Base-by-base conservation (phyloP, 352 stramenopile species). In the Globisporangium camurandrum region DNA sequence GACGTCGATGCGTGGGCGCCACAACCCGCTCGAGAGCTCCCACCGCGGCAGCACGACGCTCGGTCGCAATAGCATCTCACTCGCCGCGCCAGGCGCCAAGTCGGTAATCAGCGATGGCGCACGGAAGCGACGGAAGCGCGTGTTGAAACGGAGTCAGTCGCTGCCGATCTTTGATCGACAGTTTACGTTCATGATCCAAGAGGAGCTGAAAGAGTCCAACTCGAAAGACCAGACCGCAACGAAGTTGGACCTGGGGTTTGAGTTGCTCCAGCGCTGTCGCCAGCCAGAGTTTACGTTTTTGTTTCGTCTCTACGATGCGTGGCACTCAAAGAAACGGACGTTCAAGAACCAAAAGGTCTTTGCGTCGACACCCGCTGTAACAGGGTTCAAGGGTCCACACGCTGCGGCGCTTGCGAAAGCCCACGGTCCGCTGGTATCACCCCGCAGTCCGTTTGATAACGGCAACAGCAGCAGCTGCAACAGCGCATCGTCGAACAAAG, bases 81-180 rank as follows among this genome's bases (percentile, higher is more conserved):
- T 50, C 30, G n/a, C n/a, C n/a, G 30, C 30, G 46, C 19, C 46
- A 4, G 46, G 36, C 12, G 34, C 54, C 20, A 61, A 56, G 26
- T 24, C 26, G 31, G 23, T 47, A 37, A 62, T 62, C 33, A 58
- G 46, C 42, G 49, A 56, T 17, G 57, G 12, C 17, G 52, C 24
- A 3, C 51, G 42, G 11, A 66, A 64, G 31, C 59, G 66, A 0
- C 51, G 53, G 44, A 68, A 44, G n/a, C 62, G 74, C 2, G 64
- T 79, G 12, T 47, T 87, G 1, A 84, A 83, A 39, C 72, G 75
- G 9, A 84, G 67, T 14, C 72, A 83, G 42, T 87, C 75, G 1
- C 50, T 87, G 28, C 75, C 75, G 1, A 59, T 82, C 17, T 87
- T 87, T 36, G 70, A 87, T 27, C 57, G 55, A 0, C 68, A 87